Base-by-base conservation (phyloP, 345 rosid species). In the Tarenaya hassleriana region DNA sequence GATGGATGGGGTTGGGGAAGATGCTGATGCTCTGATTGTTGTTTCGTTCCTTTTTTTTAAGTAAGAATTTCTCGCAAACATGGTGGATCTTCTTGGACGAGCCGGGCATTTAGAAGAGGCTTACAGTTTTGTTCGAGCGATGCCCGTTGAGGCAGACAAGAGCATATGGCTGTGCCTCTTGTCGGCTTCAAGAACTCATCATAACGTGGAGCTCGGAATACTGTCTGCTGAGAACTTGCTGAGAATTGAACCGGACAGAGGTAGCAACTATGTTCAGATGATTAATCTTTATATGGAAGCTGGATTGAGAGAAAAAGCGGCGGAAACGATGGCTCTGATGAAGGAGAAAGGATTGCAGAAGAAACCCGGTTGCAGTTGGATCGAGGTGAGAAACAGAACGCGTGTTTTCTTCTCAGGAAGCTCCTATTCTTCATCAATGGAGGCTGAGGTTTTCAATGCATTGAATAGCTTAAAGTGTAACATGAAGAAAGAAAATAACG, bases 361-460 rank as follows among this genome's bases (percentile, higher is more conserved):
- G 70, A 75, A 34, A 43, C 90, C 90, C 17, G 96, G 96, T 40
- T 75, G 84, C 53, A 88, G 90, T 62, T 82, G 89, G 96, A 84
- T 87, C 60, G 89, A 77, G 62, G 50, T 68, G 35, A 64, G 67
- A 51, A 63, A 79, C 41, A 62, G 16, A 4, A 66, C 68, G 20
- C 73, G 64, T 63, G 69, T 72, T 62, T 88, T 88, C 75, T 70
- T 56, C 61, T 80, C 88, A 0, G 84, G 90, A 50, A 77, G 70
- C 58, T 69, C 73, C 19, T 75, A 83, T 38, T 74, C 79, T 37
- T 37, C 41, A 17, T 37, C 41, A 17, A 69, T 61, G 35, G 60
- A 71, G 53, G n/a, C 21, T 34, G 69, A 82, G 57, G 68, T 84
- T 1, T 72, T 73, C 62, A 69, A 69, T 21, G 8, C 61, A 44